A percentile compares a stretch with the other conserved stretches of the same genome.
Conservation (phyloP, 345 rosid genomes). For the Hypericum perforatum region DNA sequence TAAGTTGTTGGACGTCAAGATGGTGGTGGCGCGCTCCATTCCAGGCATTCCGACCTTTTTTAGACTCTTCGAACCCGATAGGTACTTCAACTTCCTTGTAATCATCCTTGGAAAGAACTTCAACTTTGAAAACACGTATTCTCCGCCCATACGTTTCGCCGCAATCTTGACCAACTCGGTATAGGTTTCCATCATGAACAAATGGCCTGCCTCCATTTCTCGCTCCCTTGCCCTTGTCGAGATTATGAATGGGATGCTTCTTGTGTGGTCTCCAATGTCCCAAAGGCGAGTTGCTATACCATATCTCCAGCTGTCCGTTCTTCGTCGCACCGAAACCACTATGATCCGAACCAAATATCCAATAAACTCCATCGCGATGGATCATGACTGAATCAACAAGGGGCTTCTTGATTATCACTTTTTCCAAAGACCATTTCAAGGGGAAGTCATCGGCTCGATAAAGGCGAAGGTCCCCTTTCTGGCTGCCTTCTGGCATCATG, state of each 20-base stretch:
- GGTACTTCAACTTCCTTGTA: conserved; percentile 75
- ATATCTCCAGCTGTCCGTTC: conserved; percentile 81
- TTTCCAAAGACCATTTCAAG: conserved; percentile 64
- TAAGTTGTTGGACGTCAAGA: conserved; percentile 62
- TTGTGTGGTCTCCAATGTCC: conserved; percentile 95
- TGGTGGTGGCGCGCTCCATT: conserved; percentile 81
- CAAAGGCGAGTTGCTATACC: conserved; percentile 76
- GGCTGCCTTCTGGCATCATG: conserved; percentile 87
- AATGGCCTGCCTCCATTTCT: conserved; percentile 93
- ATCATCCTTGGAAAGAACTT: conserved; percentile 47
- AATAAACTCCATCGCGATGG: conserved; percentile 50
- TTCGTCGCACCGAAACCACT: conserved; percentile 46
- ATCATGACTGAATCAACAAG: conserved; percentile 56
- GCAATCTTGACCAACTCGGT: conserved; percentile 95
- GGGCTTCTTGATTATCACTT: conserved; percentile 58
- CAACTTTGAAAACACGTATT: conserved; percentile 53
- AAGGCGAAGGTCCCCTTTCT: conserved; percentile 60
- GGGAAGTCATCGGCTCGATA: conserved; percentile 79
- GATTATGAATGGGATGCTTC: conserved; percentile 73
- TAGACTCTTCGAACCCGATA: conserved; percentile 31
- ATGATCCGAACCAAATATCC: conserved; percentile 90
- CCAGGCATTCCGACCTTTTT: conserved; percentile 72
- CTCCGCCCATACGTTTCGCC: conserved; percentile 74
- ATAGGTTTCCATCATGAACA: conserved; percentile 49
- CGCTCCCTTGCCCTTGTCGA: conserved; percentile 50